Base-by-base conservation (phyloP, 2,329 filamentous ascomycete species). In the Penicillium sp. region DNA sequence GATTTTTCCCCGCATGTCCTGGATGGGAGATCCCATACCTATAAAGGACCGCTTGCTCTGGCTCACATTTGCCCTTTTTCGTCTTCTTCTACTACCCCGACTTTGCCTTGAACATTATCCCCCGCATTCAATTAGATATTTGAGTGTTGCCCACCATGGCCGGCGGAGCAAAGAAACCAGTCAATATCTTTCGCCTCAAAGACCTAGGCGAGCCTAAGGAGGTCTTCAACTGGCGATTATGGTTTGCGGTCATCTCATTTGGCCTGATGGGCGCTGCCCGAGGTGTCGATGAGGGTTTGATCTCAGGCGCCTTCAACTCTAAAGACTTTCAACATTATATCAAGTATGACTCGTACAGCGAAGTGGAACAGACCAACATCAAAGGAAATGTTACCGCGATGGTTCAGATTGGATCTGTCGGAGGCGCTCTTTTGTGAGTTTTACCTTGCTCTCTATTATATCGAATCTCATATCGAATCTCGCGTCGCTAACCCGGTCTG, bases 231-330 rank as follows among this genome's bases (percentile, higher is more conserved):
- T 91, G 88, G 88, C 81, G 85, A 44, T 80, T 93, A 60, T 91
- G 88, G 87, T 90, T 89, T 73, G 86, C 89, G 42, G 88, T 92
- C 54, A 70, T 90, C 61, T 87, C 85, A 5, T 91, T 91, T 62
- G 87, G 86, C 48, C 82, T 93, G 36, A 85, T 93, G 75, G 90
- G 90, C 54, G 89, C 89, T 3, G 89, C 89, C 41, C 83, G 89
- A 58, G 90, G 90, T 66, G 75, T 92, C n/a, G 90, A 93, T 62
- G 90, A 93, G 74, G 90, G 90, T 59, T 81, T 93, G 58, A 92
- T 92, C 62, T 85, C 83, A 9, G 89, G 88, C 1, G 87, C 88
- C 15, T 86, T 89, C 73, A 84, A 85, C 68, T 86, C 85, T n/a
- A 78, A 81, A 61, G 79, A 86, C 51, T 90, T 90, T 71, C 81